Percentiles rank a stretch among this genome's conserved stretches.
Evolutionary conservation across 1,284 basidiomycete species (phyloP).

Genomic region (Trichosporon asahii): DNA sequence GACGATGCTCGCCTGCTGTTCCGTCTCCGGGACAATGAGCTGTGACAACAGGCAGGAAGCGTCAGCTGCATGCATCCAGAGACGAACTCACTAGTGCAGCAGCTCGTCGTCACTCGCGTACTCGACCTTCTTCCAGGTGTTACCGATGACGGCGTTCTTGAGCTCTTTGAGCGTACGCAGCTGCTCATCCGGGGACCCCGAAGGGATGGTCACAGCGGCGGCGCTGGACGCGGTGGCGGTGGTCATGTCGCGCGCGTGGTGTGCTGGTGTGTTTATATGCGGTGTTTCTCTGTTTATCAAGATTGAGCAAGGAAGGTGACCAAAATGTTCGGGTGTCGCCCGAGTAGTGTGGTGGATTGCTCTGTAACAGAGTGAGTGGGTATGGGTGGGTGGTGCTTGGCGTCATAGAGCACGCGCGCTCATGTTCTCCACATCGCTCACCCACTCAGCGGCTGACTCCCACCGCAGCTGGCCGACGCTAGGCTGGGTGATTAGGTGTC

Average conservation of each 20-base stretch:
- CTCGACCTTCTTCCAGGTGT: conserved; percentile 50
- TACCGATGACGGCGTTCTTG: conserved; percentile 52
- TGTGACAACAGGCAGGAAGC: conserved; percentile 26
- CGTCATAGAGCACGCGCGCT: conserved; percentile 2
- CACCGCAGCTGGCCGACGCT: background rate
- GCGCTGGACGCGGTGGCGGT: conserved; percentile 4
- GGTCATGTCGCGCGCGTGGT: conserved; percentile 5
- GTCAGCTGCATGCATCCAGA: background rate
- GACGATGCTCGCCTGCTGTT: conserved; percentile 30
- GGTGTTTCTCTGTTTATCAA: background rate
- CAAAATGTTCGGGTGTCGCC: background rate
- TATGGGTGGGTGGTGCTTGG: background rate
- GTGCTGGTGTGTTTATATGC: background rate
- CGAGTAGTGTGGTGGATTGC: background rate
- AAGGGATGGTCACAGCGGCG: background rate
- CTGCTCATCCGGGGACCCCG: conserved; percentile 21
- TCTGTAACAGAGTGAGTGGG: background rate
- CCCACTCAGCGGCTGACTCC: background rate
- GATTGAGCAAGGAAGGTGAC: too few species aligned
- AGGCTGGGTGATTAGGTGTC: background rate
- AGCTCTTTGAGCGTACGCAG: conserved; percentile 43
- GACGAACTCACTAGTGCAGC: conserved; percentile 33
- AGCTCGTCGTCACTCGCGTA: conserved; percentile 41
- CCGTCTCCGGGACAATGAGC: conserved; percentile 16
- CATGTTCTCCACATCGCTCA: background rate